A percentile compares a stretch with the other conserved stretches of the same genome.
phyloP scores from a whole-genome alignment of 2,329 filamentous ascomycete genomes.

The Colletotrichum echinochloae region DNA sequence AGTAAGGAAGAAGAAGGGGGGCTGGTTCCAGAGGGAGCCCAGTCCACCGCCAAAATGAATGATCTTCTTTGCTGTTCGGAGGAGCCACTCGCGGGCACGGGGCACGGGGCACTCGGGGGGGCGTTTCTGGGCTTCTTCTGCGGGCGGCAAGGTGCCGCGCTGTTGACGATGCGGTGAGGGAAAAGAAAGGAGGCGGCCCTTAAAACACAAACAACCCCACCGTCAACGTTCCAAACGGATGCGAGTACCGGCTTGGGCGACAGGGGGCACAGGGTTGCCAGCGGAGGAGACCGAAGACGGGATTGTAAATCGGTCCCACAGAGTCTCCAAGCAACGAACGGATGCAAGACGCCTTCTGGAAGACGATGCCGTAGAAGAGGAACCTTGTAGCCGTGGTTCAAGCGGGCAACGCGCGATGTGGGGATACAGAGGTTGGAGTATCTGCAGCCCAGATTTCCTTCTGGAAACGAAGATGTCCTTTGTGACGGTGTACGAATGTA shows the following conservation, averaged over 20 bases:
- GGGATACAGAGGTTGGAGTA: conserved; percentile 20
- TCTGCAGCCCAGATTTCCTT: neutral
- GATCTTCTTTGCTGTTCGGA: conserved; percentile 17
- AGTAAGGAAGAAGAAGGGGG: neutral
- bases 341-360: neutral
- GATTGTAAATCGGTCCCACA: conserved; percentile 25
- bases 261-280: conserved; percentile 14
- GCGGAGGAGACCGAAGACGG: conserved; percentile 22
- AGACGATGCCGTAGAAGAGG: neutral
- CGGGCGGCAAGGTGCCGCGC: conserved; percentile 22
- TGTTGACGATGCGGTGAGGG: conserved; percentile 39
- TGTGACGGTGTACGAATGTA: conserved; percentile 17
- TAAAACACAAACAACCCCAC: conserved; percentile 33
- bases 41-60: conserved; percentile 30
- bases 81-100: conserved; percentile 12
- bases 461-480: conserved; percentile 14
- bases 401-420: conserved; percentile 7
- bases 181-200: conserved; percentile 35
- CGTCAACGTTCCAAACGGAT: conserved; percentile 28
- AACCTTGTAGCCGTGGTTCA: too few relatives aligned
- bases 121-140: conserved; percentile 24
- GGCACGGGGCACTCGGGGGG: conserved; percentile 21
- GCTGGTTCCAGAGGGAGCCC: conserved; percentile 37
- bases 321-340: neutral
- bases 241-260: conserved; percentile 36